Percentiles rank a stretch among this genome's conserved stretches.
Evolutionary conservation across 1,284 basidiomycete species (phyloP).

Genomic region (Pseudozyma sp.): DNA sequence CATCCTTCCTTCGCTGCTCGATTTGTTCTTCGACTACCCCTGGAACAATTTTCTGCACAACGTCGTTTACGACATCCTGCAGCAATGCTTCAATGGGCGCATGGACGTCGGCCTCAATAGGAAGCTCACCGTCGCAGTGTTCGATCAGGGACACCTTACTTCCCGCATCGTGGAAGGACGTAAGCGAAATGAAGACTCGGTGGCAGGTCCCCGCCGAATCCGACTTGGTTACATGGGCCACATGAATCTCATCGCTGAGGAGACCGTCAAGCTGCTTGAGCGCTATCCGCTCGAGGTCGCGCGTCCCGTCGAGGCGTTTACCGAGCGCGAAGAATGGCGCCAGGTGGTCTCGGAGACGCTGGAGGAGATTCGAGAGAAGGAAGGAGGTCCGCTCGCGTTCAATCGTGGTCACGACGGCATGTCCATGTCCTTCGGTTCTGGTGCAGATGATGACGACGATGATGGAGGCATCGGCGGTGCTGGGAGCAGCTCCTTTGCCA

Average conservation of each 20-base stretch:
- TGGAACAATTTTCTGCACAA: slow-evolving; percentile 99
- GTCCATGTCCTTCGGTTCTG: slow-evolving; percentile 54
- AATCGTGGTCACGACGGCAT: slow-evolving; percentile 55
- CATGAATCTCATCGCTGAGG: slow-evolving; percentile 90
- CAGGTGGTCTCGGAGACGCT: slow-evolving; percentile 63
- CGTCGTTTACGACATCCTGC: slow-evolving; percentile 94
- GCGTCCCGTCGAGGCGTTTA: slow-evolving; percentile 32
- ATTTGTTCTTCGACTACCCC: slow-evolving; percentile 90
- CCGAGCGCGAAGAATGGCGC: slow-evolving; percentile 63
- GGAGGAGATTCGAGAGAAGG: slow-evolving; percentile 62
- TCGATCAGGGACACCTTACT: slow-evolving; percentile 60
- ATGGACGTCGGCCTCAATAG: slow-evolving; percentile 70
- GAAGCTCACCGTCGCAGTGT: slow-evolving; percentile 62
- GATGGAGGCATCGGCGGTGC: slow-evolving; percentile 40
- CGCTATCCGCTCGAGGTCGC: slow-evolving; percentile 76
- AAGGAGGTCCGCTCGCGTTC: slow-evolving; percentile 64
- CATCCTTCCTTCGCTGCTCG: slow-evolving; percentile 62
- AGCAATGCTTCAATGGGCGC: slow-evolving; percentile 93
- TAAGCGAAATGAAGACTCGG: slow-evolving; percentile 59
- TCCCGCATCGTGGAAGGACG: slow-evolving; percentile 63
- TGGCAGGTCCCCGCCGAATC: slow-evolving; percentile 57
- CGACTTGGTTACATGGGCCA: slow-evolving; percentile 92
- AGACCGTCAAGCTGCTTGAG: slow-evolving; percentile 84
- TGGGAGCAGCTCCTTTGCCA: slow-evolving; percentile 61
- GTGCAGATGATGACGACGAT: slow-evolving; percentile 40